Base-by-base conservation (phyloP, 257 asterid species). In the Solanum neorickii region DNA sequence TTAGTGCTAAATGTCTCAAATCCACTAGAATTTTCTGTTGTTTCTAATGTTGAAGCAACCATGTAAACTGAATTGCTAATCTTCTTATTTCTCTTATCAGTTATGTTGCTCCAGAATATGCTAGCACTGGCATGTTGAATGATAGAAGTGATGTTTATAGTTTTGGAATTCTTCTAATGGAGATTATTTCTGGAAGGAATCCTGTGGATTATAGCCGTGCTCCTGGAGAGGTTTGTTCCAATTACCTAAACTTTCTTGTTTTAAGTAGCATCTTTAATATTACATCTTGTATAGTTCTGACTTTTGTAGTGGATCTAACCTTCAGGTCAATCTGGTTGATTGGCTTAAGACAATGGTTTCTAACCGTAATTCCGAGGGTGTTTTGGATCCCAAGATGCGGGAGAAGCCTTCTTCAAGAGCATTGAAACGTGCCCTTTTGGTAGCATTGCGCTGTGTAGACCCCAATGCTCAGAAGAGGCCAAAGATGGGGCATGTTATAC, bases 381-480 rank as follows among this genome's bases (percentile, higher is more conserved):
- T 91, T 46, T 82, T 88, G 88, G 93, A 91, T 46, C 89, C 91
- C 25, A 87, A 86, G 85, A 49, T 91, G 68, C 88, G 68, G n/a
- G 88, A 69, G 39, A 89, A 80, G 73, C 93, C 93, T 46, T 75
- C 90, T 20, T 89, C 89, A n/a, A 90, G 93, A 49, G 87, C 90
- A 18, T 86, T 91, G 87, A 91, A 91, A 73, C 90, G 91, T 59
- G 80, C 88, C 85, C 93, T 91, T 84, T 83, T 91, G 86, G 91
- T 89, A 83, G 93, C 93, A 49, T 87, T 91, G 82, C 88, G 91
- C 21, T 91, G 93, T 39, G 93, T 91, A 21, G 91, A 91, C 46
- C 90, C 93, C 23, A 89, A 89, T 46, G 85, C 93, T 14, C 88
- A 87, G 52, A 89, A 91, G 86, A 90, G 93, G 87, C 93, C 93